Evolutionary conservation across 1,139 yeast species (phyloP).

Genomic region (Suhomyces bokatorum): DNA sequence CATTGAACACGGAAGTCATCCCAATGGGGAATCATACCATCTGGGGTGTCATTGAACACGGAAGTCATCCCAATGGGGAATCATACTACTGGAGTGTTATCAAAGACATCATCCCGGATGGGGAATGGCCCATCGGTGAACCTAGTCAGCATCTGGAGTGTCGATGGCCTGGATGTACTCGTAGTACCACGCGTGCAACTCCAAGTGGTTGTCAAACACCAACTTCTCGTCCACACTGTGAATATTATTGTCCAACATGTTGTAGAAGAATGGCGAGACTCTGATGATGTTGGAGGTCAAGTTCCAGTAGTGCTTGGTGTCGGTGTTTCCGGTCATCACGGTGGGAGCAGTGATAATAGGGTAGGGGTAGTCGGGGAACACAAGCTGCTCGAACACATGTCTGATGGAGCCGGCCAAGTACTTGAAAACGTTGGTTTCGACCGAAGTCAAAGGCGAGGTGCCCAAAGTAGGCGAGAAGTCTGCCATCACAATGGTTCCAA

Average conservation of each 20-base stretch:
- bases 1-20: too few species aligned
- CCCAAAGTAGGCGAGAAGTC: slow-evolving; percentile 21
- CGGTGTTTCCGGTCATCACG: slow-evolving; percentile 80
- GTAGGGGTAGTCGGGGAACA: slow-evolving; percentile 33
- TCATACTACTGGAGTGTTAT: too few species aligned
- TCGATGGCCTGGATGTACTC: slow-evolving; percentile 32
- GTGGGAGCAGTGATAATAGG: slow-evolving; percentile 63
- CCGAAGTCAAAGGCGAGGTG: slow-evolving; percentile 42
- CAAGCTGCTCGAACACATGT: slow-evolving; percentile 45
- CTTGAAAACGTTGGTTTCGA: slow-evolving; percentile 40
- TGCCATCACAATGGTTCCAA: slow-evolving; percentile 29
- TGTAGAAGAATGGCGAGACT: slow-evolving; percentile 47
- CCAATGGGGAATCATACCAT: too few species aligned
- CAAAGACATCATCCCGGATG: too few species aligned
- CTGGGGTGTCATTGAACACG: too few species aligned
- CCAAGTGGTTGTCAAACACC: slow-evolving; percentile 40
- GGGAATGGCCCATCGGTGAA: too few species aligned
- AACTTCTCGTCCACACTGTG: slow-evolving; percentile 47
- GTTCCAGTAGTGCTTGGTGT: slow-evolving; percentile 76
- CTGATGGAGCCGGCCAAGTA: slow-evolving; percentile 45
- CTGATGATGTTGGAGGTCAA: slow-evolving; percentile 74
- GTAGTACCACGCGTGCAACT: slow-evolving; percentile 43
- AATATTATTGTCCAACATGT: slow-evolving; percentile 24
- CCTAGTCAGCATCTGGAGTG: slow-evolving; percentile 15
- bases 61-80: too few species aligned